Percentiles rank a stretch among this genome's conserved stretches.
phyloP scores from a whole-genome alignment of 345 rosid species.

The Brassica cretica region DNA sequence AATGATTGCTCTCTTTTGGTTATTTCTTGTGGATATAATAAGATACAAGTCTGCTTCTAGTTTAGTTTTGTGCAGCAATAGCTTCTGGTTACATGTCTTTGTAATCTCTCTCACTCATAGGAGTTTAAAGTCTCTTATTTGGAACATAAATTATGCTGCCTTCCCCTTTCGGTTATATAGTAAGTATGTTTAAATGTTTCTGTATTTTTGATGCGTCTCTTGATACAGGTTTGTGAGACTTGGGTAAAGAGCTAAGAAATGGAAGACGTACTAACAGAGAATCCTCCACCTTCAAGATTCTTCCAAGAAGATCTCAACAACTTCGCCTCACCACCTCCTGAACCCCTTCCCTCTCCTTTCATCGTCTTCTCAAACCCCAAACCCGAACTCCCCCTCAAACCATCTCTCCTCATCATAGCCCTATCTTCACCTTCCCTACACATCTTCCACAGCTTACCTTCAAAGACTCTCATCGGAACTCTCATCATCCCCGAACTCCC shows the following conservation, averaged over 20 bases:
- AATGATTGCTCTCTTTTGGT: neutral
- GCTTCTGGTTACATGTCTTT: neutral
- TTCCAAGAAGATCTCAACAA: slow-evolving; percentile 93
- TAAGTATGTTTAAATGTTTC: neutral
- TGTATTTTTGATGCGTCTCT: neutral
- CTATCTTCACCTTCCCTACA: slow-evolving; percentile 69
- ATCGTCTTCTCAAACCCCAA: slow-evolving; percentile 59
- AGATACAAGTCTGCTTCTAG: neutral
- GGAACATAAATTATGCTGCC: neutral
- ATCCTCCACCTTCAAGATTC: slow-evolving; percentile 94
- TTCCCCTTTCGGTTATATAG: neutral
- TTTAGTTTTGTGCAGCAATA: neutral
- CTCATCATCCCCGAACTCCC: slow-evolving; percentile 77
- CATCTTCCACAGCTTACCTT: slow-evolving; percentile 52
- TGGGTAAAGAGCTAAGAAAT: slow-evolving; percentile 38
- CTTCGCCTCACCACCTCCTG: slow-evolving; percentile 49
- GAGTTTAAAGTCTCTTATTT: neutral
- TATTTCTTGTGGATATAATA: neutral
- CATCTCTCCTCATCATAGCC: slow-evolving; percentile 71
- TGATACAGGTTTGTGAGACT: slow-evolving; percentile 18
- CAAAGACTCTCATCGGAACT: slow-evolving; percentile 71
- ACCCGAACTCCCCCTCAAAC: slow-evolving; percentile 54
- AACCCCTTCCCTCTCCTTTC: slow-evolving; percentile 71
- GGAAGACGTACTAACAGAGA: slow-evolving; percentile 91
- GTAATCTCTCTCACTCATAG: slow-evolving; percentile 9